Evolutionary conservation across 495 filamentous ascomycete genomes (phyloP).

Genomic region (Penicillium crystallinum): DNA sequence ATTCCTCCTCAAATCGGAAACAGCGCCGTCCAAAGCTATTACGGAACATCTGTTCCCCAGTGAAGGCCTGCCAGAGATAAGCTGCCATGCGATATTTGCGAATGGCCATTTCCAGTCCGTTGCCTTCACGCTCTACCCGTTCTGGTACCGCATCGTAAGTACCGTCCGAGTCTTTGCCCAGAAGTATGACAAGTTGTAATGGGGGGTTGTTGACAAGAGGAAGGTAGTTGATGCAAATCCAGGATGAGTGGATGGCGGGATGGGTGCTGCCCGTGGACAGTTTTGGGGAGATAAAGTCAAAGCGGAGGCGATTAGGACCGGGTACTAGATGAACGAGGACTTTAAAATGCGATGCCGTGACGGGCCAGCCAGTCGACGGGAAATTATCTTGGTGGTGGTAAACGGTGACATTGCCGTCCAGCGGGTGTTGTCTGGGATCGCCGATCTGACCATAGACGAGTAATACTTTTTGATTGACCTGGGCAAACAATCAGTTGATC

Average conservation of each 20-base stretch:
- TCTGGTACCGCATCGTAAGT: constrained; percentile 81
- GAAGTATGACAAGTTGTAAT: constrained; percentile 75
- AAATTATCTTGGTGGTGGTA: constrained; percentile 79
- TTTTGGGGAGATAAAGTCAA: constrained; percentile 82
- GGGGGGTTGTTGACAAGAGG: constrained; percentile 71
- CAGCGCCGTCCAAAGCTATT: constrained; percentile 76
- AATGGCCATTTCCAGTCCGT: constrained; percentile 70
- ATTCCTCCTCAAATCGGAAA: constrained; percentile 89
- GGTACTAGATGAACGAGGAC: constrained; percentile 80
- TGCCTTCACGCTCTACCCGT: constrained; percentile 69
- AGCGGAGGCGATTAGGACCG: constrained; percentile 76
- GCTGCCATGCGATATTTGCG: constrained; percentile 86
- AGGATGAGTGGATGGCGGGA: constrained; percentile 68
- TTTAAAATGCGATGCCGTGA: constrained; percentile 83
- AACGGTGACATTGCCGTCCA: constrained; percentile 77
- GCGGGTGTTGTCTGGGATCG: constrained; percentile 59
- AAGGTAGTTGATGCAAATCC: constrained; percentile 77
- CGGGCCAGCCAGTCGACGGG: constrained; percentile 76
- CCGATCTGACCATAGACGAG: constrained; percentile 75
- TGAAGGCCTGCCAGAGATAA: constrained; percentile 94
- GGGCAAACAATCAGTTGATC: constrained; percentile 9
- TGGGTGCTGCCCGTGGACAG: constrained; percentile 63
- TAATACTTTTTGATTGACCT: constrained; percentile 89
- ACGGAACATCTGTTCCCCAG: constrained; percentile 88
- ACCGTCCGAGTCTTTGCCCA: constrained; percentile 82